Percentiles rank a stretch among this genome's conserved stretches.
Conservation (phyloP, 257 asterid genomes). For the Ophiorrhiza pumila region DNA sequence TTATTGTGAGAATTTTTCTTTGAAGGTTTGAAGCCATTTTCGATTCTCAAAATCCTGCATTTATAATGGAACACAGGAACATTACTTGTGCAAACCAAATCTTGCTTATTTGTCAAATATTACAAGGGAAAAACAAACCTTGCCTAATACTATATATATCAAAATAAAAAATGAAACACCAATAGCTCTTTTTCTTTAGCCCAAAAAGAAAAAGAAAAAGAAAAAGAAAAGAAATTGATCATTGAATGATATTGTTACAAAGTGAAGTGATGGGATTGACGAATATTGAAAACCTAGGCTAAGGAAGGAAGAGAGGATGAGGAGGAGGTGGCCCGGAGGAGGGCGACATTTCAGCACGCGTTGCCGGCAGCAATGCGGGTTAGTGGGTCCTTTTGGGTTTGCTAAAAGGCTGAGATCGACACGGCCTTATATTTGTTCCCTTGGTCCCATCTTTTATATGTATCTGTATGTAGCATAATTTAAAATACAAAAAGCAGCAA, state of each 20-base stretch:
- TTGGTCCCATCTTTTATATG: constrained; percentile 25
- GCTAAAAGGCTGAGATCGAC: constrained; percentile 43
- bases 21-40: too few species aligned
- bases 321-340: constrained; percentile 25
- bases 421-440: constrained; percentile 17
- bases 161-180: too few species aligned
- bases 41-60: too few species aligned
- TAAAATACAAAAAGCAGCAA: not conserved
- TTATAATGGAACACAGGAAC: too few species aligned
- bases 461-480: not conserved
- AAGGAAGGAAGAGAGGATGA: constrained; percentile 15
- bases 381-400: constrained; percentile 49
- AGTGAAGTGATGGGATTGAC: constrained; percentile 16
- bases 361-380: constrained; percentile 58
- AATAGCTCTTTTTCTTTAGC: too few species aligned
- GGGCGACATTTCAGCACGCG: constrained; percentile 62
- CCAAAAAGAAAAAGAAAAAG: not conserved
- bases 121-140: too few species aligned
- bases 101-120: too few species aligned
- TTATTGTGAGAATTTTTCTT: too few species aligned
- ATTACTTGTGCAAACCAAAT: too few species aligned
- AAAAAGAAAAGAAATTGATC: too few species aligned
- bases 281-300: constrained; percentile 8
- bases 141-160: too few species aligned
- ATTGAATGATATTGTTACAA: not conserved